These are phyloP conservation scores for Neoarthrinium moseri DNA, from an alignment of 2,329 filamentous ascomycete genomes.

Conservation along the genomic window DNA sequence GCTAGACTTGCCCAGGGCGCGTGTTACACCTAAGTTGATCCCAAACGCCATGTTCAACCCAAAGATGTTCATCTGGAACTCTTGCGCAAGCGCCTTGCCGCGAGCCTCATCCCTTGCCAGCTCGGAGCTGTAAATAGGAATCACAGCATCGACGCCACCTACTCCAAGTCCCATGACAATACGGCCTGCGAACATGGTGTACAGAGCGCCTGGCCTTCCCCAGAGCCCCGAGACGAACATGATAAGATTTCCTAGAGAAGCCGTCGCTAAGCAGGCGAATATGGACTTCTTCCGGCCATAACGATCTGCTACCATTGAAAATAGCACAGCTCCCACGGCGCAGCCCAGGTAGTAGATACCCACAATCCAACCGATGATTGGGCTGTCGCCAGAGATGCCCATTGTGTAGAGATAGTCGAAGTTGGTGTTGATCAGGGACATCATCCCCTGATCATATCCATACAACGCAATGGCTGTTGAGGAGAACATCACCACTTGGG, in stretches of 20 bases:
- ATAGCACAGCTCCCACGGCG: conserved; percentile 53
- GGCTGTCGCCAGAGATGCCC: conserved; percentile 47
- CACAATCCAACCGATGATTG: conserved; percentile 58
- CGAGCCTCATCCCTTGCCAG: conserved; percentile 54
- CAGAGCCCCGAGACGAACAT: conserved; percentile 57
- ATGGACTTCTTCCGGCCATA: conserved; percentile 55
- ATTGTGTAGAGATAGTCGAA: conserved; percentile 54
- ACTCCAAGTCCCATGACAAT: conserved; percentile 45
- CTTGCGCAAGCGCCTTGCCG: conserved; percentile 58
- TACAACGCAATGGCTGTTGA: conserved; percentile 36
- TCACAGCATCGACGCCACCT: conserved; percentile 59
- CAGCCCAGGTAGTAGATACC: conserved; percentile 64
- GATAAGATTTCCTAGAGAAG: conserved; percentile 54
- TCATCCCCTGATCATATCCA: conserved; percentile 34
- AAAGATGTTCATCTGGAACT: conserved; percentile 65
- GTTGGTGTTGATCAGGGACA: conserved; percentile 34
- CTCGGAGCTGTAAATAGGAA: conserved; percentile 59
- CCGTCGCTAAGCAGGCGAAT: conserved; percentile 51
- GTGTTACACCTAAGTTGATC: conserved; percentile 55
- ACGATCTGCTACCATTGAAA: conserved; percentile 53
- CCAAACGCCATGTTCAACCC: conserved; percentile 60
- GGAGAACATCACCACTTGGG: conserved; percentile 33
- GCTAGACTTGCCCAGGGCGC: conserved; percentile 50
- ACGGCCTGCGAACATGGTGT: conserved; percentile 29
- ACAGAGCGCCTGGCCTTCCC: conserved; percentile 42